Conservation (phyloP, 441 rosid genomes). For the Adansonia grandidieri region DNA sequence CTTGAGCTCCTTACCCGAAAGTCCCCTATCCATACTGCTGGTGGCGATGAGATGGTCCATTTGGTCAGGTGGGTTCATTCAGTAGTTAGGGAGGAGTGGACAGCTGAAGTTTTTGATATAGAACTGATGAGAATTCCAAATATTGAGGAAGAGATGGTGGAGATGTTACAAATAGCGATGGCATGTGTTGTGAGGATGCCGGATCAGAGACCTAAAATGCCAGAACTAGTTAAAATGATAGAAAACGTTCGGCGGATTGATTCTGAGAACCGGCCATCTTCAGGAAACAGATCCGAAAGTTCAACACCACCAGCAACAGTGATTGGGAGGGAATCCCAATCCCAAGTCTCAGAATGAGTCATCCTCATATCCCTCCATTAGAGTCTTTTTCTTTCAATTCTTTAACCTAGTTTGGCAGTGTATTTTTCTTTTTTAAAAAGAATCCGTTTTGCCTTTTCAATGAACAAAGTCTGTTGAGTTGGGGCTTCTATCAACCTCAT, state of each 20-base stretch:
- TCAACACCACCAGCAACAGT: constrained; percentile 57
- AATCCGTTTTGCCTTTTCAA: background rate
- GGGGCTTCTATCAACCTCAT: background rate
- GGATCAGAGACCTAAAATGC: constrained; percentile 84
- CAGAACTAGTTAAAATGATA: constrained; percentile 66
- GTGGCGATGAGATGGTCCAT: constrained; percentile 83
- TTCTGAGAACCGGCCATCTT: constrained; percentile 44
- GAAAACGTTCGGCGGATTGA: constrained; percentile 59
- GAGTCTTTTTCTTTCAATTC: constrained; percentile 13
- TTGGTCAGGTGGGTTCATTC: constrained; percentile 96
- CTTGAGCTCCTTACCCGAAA: constrained; percentile 91
- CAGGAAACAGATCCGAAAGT: constrained; percentile 58
- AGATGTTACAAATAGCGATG: constrained; percentile 96
- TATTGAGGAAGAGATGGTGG: constrained; percentile 98
- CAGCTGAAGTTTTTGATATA: constrained; percentile 89
- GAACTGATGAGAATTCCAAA: constrained; percentile 80
- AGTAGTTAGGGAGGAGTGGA: constrained; percentile 97
- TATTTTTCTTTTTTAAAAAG: constrained; percentile 5
- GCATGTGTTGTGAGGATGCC: constrained; percentile 79
- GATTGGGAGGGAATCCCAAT: constrained; percentile 34
- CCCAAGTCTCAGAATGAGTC: constrained; percentile 26
- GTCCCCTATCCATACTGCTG: constrained; percentile 75
- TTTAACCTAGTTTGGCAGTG: constrained; percentile 20
- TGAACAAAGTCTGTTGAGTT: constrained; percentile 24
- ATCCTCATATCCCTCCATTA: background rate